phyloP scores from a whole-genome alignment of 768 basidiomycete species.

The Serendipita sp. region DNA sequence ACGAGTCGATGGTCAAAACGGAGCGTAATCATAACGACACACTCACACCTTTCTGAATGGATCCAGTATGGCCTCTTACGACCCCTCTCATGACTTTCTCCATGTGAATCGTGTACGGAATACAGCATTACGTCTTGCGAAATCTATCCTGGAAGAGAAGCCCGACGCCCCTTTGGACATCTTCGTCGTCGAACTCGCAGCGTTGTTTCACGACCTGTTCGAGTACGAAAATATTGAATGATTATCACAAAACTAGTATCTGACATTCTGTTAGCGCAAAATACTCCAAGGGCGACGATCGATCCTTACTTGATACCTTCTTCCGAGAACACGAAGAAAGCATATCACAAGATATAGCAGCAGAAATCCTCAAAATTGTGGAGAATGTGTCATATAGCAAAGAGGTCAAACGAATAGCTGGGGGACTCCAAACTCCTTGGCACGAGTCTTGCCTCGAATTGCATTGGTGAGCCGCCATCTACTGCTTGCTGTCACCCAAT shows the following conservation, averaged over 20 bases:
- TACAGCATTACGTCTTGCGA: conserved; percentile 57
- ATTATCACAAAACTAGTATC: neutral
- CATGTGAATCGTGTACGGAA: conserved; percentile 74
- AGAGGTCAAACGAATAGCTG: too few species aligned
- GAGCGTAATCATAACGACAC: too few species aligned
- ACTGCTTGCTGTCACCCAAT: too few species aligned
- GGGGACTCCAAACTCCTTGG: conserved; percentile 46
- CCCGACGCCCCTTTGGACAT: conserved; percentile 37
- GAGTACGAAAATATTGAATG: conserved; percentile 23
- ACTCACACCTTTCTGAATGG: too few species aligned
- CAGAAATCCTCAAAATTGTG: too few species aligned
- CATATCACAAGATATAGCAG: too few species aligned
- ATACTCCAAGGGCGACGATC: neutral
- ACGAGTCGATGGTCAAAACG: too few species aligned
- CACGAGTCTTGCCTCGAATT: conserved; percentile 58
- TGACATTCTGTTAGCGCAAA: neutral
- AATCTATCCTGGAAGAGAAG: conserved; percentile 20
- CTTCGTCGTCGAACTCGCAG: conserved; percentile 64
- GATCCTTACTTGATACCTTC: too few species aligned
- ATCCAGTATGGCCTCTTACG: conserved; percentile 50
- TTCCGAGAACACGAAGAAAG: too few species aligned
- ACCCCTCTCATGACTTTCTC: conserved; percentile 64
- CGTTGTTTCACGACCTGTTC: conserved; percentile 77
- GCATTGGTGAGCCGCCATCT: conserved; percentile 42
- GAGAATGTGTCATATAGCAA: too few species aligned